Evolutionary conservation across 371 early-diverging fungal genomes (phyloP), one percentile per base, ranked within the genome.

Genomic region (Mortierella sp.): DNA sequence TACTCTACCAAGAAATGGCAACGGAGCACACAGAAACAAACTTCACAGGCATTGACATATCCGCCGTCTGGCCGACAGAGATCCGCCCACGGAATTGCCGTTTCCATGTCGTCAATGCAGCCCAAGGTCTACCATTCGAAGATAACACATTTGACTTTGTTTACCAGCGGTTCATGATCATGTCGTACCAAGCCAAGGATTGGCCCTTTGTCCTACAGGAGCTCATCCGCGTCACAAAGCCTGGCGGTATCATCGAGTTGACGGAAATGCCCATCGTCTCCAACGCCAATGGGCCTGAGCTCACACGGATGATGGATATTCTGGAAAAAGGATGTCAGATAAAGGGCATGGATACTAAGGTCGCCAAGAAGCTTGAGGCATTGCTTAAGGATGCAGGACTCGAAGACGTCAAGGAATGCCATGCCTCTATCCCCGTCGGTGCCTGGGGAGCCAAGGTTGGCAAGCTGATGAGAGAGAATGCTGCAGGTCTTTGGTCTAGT

Each of bases 131-230:
- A 7, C 88, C 87, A 7, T 90, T 88, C 68, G 70, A 83, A 12
- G 87, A 89, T 64, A 75, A 86, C 46, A 82, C 86, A 0, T 90
- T 90, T 74, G 90, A 90, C 64, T 84, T 88, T 70, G 82, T 89
- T 19, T 81, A 88, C 64, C 73, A 88, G 52, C 74, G 90, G 21
- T 75, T 89, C 37, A 84, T 88, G 69, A 83, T 86, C 46, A 70
- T 86, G 26, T 86, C 85, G 14, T 70, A 88, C 21, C 83, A 80
- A 9, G 76, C 75, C 57, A 66, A 84, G 21, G 84, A 87, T 66
- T 90, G 89, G 89, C 67, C 82, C 2, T 72, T 80, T 28, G 70
- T 83, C 29, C 64, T 88, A 15, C 70, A 74, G 57, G 89, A 90
- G 64, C 70, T 87, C 7, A 69, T 82, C 25, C 83, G 87, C 16